Conservation (phyloP, 495 filamentous ascomycete genomes). For the Neurospora sp. region DNA sequence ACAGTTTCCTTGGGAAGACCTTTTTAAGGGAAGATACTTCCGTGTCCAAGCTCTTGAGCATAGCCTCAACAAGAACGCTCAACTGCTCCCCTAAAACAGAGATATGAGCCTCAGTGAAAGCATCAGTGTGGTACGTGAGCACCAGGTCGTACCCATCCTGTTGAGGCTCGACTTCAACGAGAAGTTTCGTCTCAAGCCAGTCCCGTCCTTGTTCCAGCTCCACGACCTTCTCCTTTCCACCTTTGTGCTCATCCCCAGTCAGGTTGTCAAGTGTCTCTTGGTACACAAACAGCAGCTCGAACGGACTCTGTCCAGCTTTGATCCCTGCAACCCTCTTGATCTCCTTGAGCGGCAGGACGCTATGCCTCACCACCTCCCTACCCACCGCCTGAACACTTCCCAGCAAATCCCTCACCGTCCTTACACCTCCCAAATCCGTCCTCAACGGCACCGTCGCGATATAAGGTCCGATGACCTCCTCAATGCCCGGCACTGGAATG, state of each 20-base stretch:
- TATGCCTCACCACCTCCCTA: constrained; percentile 48
- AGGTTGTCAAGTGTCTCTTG: constrained; percentile 51
- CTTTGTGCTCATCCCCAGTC: constrained; percentile 6
- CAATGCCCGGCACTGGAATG: constrained; percentile 51
- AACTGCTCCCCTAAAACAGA: constrained; percentile 34
- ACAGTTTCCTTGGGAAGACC: constrained; percentile 25
- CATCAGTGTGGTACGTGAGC: constrained; percentile 37
- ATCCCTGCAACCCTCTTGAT: constrained; percentile 51
- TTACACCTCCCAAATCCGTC: constrained; percentile 35
- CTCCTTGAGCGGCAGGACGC: constrained; percentile 48
- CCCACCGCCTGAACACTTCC: constrained; percentile 49
- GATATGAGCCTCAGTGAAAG: constrained; percentile 36
- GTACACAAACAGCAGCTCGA: constrained; percentile 67
- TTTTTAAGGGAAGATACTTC: constrained; percentile 18
- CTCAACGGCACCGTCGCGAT: constrained; percentile 60
- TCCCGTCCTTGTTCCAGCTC: constrained; percentile 30
- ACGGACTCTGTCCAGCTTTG: constrained; percentile 39
- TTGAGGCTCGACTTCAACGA: constrained; percentile 59
- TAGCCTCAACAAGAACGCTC: constrained; percentile 20
- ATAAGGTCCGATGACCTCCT: constrained; percentile 63
- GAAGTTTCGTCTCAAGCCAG: constrained; percentile 60
- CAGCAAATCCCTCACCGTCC: constrained; percentile 47
- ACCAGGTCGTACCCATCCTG: constrained; percentile 45
- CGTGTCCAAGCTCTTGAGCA: constrained; percentile 28
- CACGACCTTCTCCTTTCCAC: neutral